phyloP scores from a whole-genome alignment of 2,329 filamentous ascomycete species.

The Coniochaeta prunicola region DNA sequence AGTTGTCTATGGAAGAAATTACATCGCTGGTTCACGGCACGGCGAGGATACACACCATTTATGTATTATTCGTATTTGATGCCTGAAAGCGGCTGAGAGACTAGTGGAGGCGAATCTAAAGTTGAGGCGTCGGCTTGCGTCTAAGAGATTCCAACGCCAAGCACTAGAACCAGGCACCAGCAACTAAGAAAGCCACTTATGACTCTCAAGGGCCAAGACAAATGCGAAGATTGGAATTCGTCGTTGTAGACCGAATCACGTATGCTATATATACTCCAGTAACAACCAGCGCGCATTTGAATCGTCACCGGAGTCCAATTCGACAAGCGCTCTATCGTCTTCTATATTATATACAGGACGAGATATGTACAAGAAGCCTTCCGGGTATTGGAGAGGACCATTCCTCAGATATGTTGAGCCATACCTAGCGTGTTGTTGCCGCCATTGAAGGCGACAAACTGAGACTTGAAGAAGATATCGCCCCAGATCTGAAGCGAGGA shows the following conservation, averaged over 20 bases:
- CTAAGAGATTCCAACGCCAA: not conserved
- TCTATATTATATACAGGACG: not conserved
- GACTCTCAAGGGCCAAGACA: too few relatives aligned
- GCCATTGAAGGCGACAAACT: slow-evolving; percentile 50
- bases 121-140: not conserved
- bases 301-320: not conserved
- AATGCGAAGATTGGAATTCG: not conserved
- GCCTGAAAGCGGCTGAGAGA: not conserved
- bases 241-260: not conserved
- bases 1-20: not conserved
- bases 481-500: slow-evolving; percentile 54
- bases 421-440: slow-evolving; percentile 48
- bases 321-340: not conserved
- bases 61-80: not conserved
- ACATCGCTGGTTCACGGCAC: not conserved
- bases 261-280: not conserved
- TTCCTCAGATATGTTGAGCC: slow-evolving; percentile 26
- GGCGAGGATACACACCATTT: not conserved
- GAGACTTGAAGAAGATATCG: slow-evolving; percentile 55
- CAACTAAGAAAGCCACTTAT: not conserved
- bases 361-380: not conserved
- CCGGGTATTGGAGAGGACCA: not conserved
- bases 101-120: not conserved
- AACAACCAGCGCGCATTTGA: not conserved
- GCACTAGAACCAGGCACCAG: not conserved